Evolutionary conservation across 495 filamentous ascomycete species (phyloP), one percentile per base, ranked within the genome.

Genomic region (Aspergillus egyptiacus): DNA sequence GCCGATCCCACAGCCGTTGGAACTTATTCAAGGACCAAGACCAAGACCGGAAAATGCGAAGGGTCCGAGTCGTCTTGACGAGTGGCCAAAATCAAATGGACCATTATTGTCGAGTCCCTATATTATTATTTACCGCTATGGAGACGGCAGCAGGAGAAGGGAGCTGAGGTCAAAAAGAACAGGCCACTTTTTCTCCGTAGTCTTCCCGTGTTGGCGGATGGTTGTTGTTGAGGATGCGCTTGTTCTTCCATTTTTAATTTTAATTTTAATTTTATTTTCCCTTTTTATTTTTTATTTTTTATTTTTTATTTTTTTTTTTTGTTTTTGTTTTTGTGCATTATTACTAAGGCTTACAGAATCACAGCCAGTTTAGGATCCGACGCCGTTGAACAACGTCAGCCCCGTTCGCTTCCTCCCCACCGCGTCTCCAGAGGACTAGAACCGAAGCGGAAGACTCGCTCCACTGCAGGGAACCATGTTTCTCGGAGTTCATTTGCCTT

Each of bases 401-500:
- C 41, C 41, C 41, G 41, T 44, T 31, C 41, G 18, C 18, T 28
- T 27, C 25, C 23, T 20, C 40, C 28, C 28, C 41, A 32, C 40
- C 6, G 20, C 8, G 22, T 39, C 35, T 37, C 17, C 35, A 31
- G 30, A 31, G 24, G 5, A 31, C 30, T 31, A 31, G 30, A 9
- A 31, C 11, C 6, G 11, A n/a, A 11, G n/a, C 11, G 30, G 30
- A 31, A 31, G 6, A 31, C 9, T 31, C 50, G 51, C 53, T 38
- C 57, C 57, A 59, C 57, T 48, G 44, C 43, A 56, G 50, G 13
- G 54, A 60, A 54, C 58, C 58, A 57, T 57, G 57, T 56, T 31
- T 43, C 40, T 31, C 38, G n/a, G n/a, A n/a, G n/a, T n/a, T 27
- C 10, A 27, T 31, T 43, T n/a, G 25, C 25, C 27, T 30, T 43